These are phyloP conservation scores for Adenanthera pavonina DNA, from an alignment of 306 rosid species.

Conservation along the genomic window DNA sequence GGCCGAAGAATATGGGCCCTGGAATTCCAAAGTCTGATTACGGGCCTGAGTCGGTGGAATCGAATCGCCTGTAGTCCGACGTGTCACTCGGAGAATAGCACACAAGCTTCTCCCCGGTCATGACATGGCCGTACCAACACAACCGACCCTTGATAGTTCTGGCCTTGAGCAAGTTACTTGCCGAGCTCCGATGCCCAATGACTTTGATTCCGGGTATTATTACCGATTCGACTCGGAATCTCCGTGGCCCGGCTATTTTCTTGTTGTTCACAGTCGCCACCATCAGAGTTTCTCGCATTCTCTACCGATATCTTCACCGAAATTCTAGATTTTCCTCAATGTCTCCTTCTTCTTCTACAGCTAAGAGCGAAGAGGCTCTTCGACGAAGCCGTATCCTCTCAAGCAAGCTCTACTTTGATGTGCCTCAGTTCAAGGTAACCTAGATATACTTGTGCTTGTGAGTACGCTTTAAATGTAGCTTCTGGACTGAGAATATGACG, in stretches of 20 bases:
- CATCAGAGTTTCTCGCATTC: constrained; percentile 33
- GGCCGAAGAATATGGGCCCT: not conserved
- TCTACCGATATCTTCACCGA: constrained; percentile 37
- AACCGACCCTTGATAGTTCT: not conserved
- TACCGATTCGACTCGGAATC: constrained; percentile 40
- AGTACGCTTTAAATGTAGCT: not conserved
- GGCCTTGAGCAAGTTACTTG: not conserved
- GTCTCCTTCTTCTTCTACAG: constrained; percentile 53
- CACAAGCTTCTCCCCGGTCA: not conserved
- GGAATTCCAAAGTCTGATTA: not conserved
- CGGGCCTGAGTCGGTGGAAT: not conserved
- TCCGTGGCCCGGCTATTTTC: constrained; percentile 15
- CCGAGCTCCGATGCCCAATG: constrained; percentile 1
- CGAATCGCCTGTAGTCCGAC: not conserved
- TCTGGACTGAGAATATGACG: constrained; percentile 7
- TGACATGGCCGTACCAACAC: not conserved
- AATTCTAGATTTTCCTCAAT: constrained; percentile 21
- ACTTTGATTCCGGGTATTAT: not conserved
- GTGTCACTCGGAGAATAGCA: not conserved
- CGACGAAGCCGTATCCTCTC: constrained; percentile 76
- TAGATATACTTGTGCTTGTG: not conserved
- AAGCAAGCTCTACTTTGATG: constrained; percentile 79
- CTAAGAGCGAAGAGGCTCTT: constrained; percentile 42
- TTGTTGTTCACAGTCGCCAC: constrained; percentile 1
- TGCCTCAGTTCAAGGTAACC: constrained; percentile 71